phyloP scores from a whole-genome alignment of 805 yeast species.

The Nakazawaea molendinolei region DNA sequence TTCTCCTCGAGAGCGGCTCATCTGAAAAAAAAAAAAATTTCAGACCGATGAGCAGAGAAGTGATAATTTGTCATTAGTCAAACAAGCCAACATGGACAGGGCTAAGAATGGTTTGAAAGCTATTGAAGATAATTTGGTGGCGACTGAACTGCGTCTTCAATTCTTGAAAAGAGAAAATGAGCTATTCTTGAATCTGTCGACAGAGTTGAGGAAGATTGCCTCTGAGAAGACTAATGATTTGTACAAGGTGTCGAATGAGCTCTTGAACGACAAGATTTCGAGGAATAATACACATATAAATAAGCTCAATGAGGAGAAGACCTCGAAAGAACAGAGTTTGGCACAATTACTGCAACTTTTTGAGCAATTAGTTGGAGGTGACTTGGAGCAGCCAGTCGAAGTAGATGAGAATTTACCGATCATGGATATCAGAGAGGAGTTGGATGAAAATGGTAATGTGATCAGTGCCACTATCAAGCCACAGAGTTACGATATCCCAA shows the following conservation, averaged over 20 bases:
- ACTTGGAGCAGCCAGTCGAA: constrained; percentile 21
- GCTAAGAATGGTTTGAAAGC: constrained; percentile 15
- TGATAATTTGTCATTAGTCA: background rate
- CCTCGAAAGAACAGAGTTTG: constrained; percentile 19
- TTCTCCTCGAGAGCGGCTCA: no score
- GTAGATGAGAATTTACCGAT: background rate
- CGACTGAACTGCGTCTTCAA: constrained; percentile 19
- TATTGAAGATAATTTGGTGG: constrained; percentile 12
- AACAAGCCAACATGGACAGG: background rate
- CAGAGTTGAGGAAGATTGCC: constrained; percentile 8
- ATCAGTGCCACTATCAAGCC: constrained; percentile 13
- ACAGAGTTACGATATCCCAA: no score
- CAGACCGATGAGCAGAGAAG: no score
- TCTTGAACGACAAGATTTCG: constrained; percentile 2
- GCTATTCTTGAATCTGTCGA: constrained; percentile 18
- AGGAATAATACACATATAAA: constrained; percentile 5
- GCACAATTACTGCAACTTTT: constrained; percentile 22
- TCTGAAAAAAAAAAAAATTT: background rate
- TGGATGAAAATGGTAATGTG: constrained; percentile 70
- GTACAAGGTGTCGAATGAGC: constrained; percentile 4
- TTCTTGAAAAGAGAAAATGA: constrained; percentile 29
- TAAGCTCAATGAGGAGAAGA: constrained; percentile 7
- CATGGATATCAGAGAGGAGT: constrained; percentile 62
- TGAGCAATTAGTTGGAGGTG: constrained; percentile 13
- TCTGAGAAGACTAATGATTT: constrained; percentile 5